phyloP scores from a whole-genome alignment of 768 basidiomycete species.

The Podaxis mareebaensis region DNA sequence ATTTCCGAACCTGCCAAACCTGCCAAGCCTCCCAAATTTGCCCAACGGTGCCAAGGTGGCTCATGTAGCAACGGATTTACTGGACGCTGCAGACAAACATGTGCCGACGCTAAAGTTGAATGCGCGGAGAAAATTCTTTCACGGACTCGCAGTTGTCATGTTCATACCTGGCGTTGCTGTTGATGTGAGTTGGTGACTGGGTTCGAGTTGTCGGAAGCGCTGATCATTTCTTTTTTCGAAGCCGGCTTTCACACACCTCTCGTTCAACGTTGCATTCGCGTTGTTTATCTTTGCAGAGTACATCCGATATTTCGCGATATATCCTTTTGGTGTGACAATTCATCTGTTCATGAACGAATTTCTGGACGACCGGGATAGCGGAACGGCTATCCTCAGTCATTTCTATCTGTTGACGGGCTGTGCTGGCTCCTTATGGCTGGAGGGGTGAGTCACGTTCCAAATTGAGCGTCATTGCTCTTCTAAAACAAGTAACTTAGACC shows the following conservation, averaged over 20 bases:
- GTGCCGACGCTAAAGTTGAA: constrained; percentile 90
- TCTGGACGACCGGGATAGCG: constrained; percentile 90
- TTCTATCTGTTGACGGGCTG: constrained; percentile 97
- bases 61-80: constrained; percentile 61
- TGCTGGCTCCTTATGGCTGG: constrained; percentile 92
- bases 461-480: background rate
- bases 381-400: constrained; percentile 95
- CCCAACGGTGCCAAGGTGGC: constrained; percentile 44
- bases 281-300: constrained; percentile 96
- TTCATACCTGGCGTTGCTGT: constrained; percentile 91
- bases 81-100: constrained; percentile 88
- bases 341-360: constrained; percentile 99
- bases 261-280: constrained; percentile 94
- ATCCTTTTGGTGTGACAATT: constrained; percentile 90
- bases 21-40: constrained; percentile 51
- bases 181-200: constrained; percentile 63
- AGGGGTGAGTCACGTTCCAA: constrained; percentile 61
- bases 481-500: constrained; percentile 31
- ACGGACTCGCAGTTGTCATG: constrained; percentile 94
- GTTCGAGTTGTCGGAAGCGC: constrained; percentile 7
- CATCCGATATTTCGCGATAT: constrained; percentile 96
- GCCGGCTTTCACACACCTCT: constrained; percentile 95
- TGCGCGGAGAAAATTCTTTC: constrained; percentile 94
- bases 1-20: constrained; percentile 53
- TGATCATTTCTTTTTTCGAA: constrained; percentile 32